These are phyloP conservation scores for Malbranchea cinnamomea DNA, from an alignment of 2,329 filamentous ascomycete genomes.

Conservation along the genomic window DNA sequence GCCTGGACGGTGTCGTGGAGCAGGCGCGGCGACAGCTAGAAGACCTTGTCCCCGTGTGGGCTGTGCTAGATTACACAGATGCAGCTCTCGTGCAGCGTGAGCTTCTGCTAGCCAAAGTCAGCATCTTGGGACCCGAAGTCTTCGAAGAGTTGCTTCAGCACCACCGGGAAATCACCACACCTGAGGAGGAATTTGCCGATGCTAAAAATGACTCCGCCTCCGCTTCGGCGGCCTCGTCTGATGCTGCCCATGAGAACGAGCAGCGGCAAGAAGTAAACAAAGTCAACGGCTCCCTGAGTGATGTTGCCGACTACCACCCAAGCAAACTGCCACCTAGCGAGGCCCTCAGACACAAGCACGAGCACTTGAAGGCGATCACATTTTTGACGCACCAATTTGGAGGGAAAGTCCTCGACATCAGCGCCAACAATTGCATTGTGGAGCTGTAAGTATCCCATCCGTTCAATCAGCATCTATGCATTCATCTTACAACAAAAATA, in stretches of 20 bases:
- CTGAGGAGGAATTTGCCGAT: slow-evolving; percentile 22
- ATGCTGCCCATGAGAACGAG: no score
- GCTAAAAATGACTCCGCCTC: slow-evolving; percentile 20
- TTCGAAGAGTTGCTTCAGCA: slow-evolving; percentile 94
- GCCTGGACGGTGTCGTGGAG: slow-evolving; percentile 80
- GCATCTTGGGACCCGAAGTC: slow-evolving; percentile 91
- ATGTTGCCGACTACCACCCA: slow-evolving; percentile 63
- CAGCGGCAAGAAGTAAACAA: slow-evolving; percentile 25
- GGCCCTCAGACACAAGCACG: slow-evolving; percentile 89
- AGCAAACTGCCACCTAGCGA: slow-evolving; percentile 72
- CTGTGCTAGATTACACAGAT: slow-evolving; percentile 87
- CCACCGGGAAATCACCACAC: slow-evolving; percentile 72
- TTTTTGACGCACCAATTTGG: slow-evolving; percentile 96
- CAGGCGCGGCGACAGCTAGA: slow-evolving; percentile 91
- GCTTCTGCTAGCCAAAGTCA: slow-evolving; percentile 87
- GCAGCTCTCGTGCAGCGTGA: slow-evolving; percentile 91
- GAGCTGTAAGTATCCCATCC: slow-evolving; percentile 77
- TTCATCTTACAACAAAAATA: no score
- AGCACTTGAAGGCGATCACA: slow-evolving; percentile 91
- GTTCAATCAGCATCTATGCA: no score
- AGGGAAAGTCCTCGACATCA: slow-evolving; percentile 94
- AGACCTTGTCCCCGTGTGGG: slow-evolving; percentile 95
- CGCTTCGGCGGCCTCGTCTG: slow-evolving; percentile 3
- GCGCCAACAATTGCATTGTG: slow-evolving; percentile 96
- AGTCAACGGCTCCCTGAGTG: slow-evolving; percentile 16